Evolutionary conservation across 768 basidiomycete species (phyloP), one percentile per base, ranked within the genome.

Genomic region (Pulveroboletus frians): DNA sequence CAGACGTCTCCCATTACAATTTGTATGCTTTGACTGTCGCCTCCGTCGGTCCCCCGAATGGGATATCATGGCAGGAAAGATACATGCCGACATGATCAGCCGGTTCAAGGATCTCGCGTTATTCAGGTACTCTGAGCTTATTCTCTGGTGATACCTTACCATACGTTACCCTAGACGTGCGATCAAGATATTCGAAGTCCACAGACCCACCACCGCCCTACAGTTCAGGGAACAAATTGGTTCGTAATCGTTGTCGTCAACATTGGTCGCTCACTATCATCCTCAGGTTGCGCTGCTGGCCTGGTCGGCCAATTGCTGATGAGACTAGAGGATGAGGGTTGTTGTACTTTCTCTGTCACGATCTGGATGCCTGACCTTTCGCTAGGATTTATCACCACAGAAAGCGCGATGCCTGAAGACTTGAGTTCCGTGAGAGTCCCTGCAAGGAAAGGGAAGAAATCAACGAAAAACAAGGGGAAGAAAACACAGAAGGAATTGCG

Each of bases 11-110:
- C 87, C 85, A 2, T 47, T 63, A 0, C 70, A 73, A 49, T 90
- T 88, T 53, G 59, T 76, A 26, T 92, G 88, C 67, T 85, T 90
- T 65, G 82, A 86, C 56, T 92, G 89, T 64, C 82, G 86, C 30
- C 72, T 86, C 39, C 78, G 74, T 42, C 76, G 73, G 11, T 85
- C 87, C 55, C 66, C 74, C 34, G 80, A 80, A 50, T 89, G 86
- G 84, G 79, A 83, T 39, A 69, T 89, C 15, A 83, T 88, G 57
- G 76, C 79, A 48, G 69, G 74, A 34, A 75, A 77, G 53, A 62
- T 80, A 31, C 81, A 83, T 56, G 63, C 64, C 10, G 69, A 71
- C 47, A 79, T 87, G 67, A 70, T 85, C 26, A 72, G 75, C 9
- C 81, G 81, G 50, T 88, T 81, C 67, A 77, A 77, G 56, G 83